Base-by-base conservation (phyloP, 1,284 basidiomycete genomes). In the Cutaneotrichosporon curvatum region DNA sequence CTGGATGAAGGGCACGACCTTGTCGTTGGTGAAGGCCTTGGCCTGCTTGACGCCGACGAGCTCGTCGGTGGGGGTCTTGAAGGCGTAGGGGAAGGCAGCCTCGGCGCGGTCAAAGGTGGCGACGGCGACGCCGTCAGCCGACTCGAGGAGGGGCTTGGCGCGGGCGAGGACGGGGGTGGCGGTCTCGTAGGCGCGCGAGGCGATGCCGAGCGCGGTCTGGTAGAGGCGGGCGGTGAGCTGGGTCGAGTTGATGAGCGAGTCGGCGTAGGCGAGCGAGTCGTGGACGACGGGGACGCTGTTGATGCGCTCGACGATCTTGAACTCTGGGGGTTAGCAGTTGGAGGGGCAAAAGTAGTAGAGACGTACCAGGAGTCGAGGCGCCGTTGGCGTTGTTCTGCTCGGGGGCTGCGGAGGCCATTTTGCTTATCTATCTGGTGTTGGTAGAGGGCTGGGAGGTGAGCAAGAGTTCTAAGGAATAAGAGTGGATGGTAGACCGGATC, bases 61-160 rank as follows among this genome's bases (percentile, higher is more conserved):
- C 36, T 72, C 69, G 46, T 65, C 53, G 46, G 70, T 68, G 21
- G 65, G 66, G 49, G 67, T 70, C 61, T 65, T 69, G 68, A 72
- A 72, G 18, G 70, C 58, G 62, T 68, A 71, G 33, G 70, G 70
- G 63, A 69, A 69, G 40, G 60, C 67, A 21, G 64, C 58, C 50
- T 69, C 60, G 46, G 67, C 69, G 36, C 65, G 62, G 55, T 72
- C 68, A 43, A 72, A 61, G 30, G 65, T 67, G 20, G 67, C 67
- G 32, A 71, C 69, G 23, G 69, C 70, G 35, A 69, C 49, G 20
- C 63, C 64, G 50, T 72, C 70, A 28, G 63, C 70, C 36, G 59
- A 59, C 55, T 68, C 59, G 42, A 71, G 56, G 42, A 72, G 45
- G 19, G 70, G 70, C 57, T 68, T 65, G 47, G 66, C 61, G 34